Base-by-base conservation (phyloP, 345 rosid genomes). In the Aquilaria sinensis region DNA sequence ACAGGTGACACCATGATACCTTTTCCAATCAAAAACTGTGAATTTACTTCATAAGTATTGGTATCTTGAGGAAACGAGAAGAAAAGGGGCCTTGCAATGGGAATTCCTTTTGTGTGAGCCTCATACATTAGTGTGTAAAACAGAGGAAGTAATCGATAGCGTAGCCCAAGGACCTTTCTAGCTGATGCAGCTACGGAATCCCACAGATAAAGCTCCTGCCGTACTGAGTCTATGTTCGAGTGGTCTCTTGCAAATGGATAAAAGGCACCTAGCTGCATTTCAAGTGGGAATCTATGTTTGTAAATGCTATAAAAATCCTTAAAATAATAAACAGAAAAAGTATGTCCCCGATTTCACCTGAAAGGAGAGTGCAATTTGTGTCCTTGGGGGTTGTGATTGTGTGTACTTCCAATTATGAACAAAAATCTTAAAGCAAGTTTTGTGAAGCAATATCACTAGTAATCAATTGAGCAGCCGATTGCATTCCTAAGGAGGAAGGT, bases 231-330 rank as follows among this genome's bases (percentile, higher is more conserved):
- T 2, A 10, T 60, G 0, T n/a, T 70, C 0, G 96, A 81, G 66
- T 89, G 93, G 48, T 89, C 96, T 75, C 96, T 84, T 14, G 93
- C 80, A 47, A 89, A 86, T 41, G 96, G 96, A 57, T 89, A 89
- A 68, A 84, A 89, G 8, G 96, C 90, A 61, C 93, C 93, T 0
- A 89, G 60, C 96, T 89, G 79, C 80, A 37, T 58, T 34, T n/a
- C 16, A 6, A 57, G 12, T 54, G 4, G 9, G 12, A 54, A 51
- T 51, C 34, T 14, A 2, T 4, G 31, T 45, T 12, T 15, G 37
- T 55, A 46, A 59, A 13, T 37, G 43, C 43, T 37, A 48, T n/a
- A 12, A 12, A 23, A 16, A 13, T 41, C 34, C 2, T 16, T 15
- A 16, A 58, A 30, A 31, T 4, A 14, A 49, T 47, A 7, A 31